Evolutionary conservation across 179 eudicot species (phyloP).

Genomic region (Silene coronaria): DNA sequence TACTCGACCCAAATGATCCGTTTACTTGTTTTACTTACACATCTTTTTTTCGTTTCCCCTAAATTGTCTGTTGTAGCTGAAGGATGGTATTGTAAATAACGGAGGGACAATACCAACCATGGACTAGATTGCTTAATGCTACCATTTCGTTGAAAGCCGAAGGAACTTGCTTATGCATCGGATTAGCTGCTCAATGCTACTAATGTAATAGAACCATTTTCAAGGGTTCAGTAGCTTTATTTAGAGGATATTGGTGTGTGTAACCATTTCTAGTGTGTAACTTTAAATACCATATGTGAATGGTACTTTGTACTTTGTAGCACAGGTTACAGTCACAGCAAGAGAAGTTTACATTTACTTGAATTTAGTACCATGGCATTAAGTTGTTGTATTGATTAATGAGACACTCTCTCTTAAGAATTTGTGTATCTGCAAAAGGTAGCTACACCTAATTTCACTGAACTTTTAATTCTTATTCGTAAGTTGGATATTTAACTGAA

Average conservation of each 20-base stretch:
- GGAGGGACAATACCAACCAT: constrained; percentile 45
- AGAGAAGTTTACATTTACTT: not conserved
- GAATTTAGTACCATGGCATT: not conserved
- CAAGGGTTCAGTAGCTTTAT: not conserved
- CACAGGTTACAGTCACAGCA: not conserved
- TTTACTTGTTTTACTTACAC: not conserved
- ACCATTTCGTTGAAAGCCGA: not conserved
- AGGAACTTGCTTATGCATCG: not conserved
- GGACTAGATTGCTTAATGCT: not conserved
- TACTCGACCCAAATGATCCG: not conserved
- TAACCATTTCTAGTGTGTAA: not conserved
- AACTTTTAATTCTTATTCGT: too few species aligned
- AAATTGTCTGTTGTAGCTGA: constrained; percentile 33
- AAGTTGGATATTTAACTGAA: too few species aligned
- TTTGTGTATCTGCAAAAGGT: not conserved
- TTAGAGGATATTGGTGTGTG: not conserved
- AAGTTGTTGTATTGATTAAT: not conserved
- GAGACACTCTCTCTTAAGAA: too few species aligned
- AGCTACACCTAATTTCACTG: too few species aligned
- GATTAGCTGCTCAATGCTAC: constrained; percentile 4
- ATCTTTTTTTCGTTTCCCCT: not conserved
- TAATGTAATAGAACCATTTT: constrained; percentile 10
- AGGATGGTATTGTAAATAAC: constrained; percentile 32
- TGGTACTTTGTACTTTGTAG: not conserved
- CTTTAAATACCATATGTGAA: not conserved